Conservation (phyloP, 2,329 filamentous ascomycete genomes). For the Colletotrichum sp. region DNA sequence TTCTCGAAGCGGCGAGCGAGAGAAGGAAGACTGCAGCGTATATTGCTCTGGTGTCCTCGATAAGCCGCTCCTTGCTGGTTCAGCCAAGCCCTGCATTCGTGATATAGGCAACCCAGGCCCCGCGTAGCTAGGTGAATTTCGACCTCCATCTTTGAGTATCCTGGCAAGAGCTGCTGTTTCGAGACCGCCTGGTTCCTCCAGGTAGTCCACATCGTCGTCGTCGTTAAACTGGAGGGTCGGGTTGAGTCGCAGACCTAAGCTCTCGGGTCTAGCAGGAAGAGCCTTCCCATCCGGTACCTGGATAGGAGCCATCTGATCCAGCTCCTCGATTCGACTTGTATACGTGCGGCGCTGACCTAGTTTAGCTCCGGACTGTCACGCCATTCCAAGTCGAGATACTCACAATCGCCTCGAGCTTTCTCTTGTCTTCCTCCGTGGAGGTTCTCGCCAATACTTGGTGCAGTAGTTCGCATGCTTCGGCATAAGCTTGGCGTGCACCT, state of each 20-base stretch:
- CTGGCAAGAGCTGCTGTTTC: conserved; percentile 59
- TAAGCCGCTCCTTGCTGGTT: conserved; percentile 6
- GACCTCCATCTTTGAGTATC: conserved; percentile 32
- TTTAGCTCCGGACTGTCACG: not conserved
- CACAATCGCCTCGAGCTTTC: conserved; percentile 92
- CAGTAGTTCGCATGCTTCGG: conserved; percentile 86
- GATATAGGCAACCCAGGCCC: conserved; percentile 20
- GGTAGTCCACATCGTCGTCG: conserved; percentile 47
- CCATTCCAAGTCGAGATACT: conserved; percentile 41
- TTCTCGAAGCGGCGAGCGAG: conserved; percentile 50
- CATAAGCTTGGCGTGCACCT: conserved; percentile 87
- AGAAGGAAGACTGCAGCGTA: conserved; percentile 60
- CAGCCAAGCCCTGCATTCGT: conserved; percentile 5
- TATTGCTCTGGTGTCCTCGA: conserved; percentile 24
- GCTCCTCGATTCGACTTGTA: conserved; percentile 84
- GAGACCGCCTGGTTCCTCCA: conserved; percentile 49
- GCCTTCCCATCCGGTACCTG: conserved; percentile 68
- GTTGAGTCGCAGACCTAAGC: conserved; percentile 53
- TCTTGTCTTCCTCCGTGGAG: conserved; percentile 83
- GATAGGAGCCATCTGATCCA: conserved; percentile 72
- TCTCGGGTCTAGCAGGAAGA: conserved; percentile 73
- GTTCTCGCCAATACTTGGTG: conserved; percentile 88
- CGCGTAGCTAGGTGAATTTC: not conserved
- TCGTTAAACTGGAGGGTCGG: conserved; percentile 31
- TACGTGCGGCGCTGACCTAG: conserved; percentile 79